Conservation (phyloP, 768 basidiomycete species). For the Leccinum boreale region DNA sequence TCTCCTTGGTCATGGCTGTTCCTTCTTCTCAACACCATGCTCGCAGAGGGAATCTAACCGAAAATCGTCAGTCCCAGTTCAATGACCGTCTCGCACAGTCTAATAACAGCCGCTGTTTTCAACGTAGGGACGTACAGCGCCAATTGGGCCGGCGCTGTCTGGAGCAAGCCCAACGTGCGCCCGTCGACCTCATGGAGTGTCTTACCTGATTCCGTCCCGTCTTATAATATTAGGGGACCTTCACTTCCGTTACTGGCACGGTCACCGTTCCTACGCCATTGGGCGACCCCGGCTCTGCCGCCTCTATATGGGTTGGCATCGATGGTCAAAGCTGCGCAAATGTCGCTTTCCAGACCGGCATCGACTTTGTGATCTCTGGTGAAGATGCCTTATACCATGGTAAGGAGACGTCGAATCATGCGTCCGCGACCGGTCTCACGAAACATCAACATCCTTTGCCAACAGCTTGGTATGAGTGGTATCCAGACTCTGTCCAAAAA, state of each 20-base stretch:
- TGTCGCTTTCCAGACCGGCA: background rate
- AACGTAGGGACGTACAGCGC: background rate
- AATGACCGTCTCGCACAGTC: background rate
- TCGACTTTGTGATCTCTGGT: background rate
- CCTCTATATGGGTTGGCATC: conserved; percentile 5
- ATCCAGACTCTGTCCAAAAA: background rate
- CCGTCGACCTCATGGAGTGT: background rate
- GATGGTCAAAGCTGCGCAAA: background rate
- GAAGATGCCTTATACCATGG: background rate
- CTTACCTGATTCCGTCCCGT: background rate
- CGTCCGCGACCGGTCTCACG: background rate
- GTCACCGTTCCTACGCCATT: background rate
- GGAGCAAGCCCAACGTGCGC: background rate
- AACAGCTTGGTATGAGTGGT: conserved; percentile 12
- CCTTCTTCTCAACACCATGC: background rate
- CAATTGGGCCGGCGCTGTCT: conserved; percentile 2
- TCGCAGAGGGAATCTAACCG: background rate
- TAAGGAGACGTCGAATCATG: background rate
- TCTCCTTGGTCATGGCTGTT: background rate
- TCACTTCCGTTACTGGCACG: conserved; percentile 1
- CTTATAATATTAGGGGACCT: conserved; percentile 1
- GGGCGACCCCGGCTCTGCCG: background rate
- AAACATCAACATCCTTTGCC: background rate
- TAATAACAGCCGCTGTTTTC: background rate
- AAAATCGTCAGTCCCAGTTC: background rate